phyloP scores from a whole-genome alignment of 1,284 basidiomycete genomes.

The Amylostereum areolatum region DNA sequence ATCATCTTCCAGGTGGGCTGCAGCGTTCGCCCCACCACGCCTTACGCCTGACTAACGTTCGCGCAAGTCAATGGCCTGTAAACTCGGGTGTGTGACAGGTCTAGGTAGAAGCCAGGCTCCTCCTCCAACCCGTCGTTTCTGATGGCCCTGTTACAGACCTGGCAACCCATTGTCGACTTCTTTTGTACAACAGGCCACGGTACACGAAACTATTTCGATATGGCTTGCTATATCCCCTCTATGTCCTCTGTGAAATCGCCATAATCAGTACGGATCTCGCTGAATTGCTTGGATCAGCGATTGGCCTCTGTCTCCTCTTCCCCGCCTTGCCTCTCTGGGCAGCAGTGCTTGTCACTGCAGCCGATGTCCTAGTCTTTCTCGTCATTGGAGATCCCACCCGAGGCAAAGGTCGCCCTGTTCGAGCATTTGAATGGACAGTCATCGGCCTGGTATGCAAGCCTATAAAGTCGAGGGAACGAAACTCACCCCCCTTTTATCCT shows the following conservation, averaged over 20 bases:
- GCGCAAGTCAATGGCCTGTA: constrained; percentile 49
- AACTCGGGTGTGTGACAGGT: constrained; percentile 66
- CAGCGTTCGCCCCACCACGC: background rate
- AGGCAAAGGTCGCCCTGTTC: constrained; percentile 40
- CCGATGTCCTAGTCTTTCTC: constrained; percentile 78
- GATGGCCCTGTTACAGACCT: constrained; percentile 37
- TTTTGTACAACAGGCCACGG: constrained; percentile 61
- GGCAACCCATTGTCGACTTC: constrained; percentile 68
- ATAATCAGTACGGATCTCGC: constrained; percentile 77
- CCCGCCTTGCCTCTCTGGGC: constrained; percentile 76
- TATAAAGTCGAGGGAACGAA: background rate
- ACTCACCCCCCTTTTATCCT: background rate
- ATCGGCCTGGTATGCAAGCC: constrained; percentile 31
- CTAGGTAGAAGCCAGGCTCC: constrained; percentile 35
- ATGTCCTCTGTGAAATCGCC: constrained; percentile 69
- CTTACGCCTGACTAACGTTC: constrained; percentile 6
- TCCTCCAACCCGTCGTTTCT: background rate
- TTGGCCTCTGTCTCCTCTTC: constrained; percentile 78
- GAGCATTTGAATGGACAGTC: constrained; percentile 64
- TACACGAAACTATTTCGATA: constrained; percentile 58
- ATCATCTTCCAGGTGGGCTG: constrained; percentile 63
- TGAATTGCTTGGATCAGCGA: constrained; percentile 76
- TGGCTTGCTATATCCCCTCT: constrained; percentile 67
- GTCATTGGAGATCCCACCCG: constrained; percentile 56
- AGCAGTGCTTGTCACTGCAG: constrained; percentile 78